These are phyloP conservation scores for Lecanicillium sp. DNA, from an alignment of 2,329 filamentous ascomycete species.

Conservation along the genomic window DNA sequence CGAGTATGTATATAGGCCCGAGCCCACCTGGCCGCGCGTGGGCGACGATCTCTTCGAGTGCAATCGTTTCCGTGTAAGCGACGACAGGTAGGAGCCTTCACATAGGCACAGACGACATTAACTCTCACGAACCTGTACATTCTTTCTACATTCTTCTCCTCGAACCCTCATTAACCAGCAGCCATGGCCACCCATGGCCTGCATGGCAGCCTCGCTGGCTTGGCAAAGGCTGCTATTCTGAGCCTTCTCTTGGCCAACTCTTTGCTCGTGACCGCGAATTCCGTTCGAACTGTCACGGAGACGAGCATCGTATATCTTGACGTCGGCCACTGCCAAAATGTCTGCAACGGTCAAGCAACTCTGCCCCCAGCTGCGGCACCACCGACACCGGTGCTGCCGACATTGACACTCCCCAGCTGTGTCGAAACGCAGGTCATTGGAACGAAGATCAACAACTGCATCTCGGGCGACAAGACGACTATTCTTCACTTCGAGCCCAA, in stretches of 20 bases:
- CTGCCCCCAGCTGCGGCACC: neutral
- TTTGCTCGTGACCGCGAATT: neutral
- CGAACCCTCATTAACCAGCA: too few species aligned
- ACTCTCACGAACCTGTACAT: too few species aligned
- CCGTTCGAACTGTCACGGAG: neutral
- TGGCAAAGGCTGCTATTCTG: neutral
- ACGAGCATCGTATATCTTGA: neutral
- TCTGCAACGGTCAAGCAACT: neutral
- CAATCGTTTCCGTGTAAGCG: too few species aligned
- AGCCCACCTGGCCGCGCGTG: too few species aligned
- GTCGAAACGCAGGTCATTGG: neutral
- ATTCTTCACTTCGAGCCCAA: slow-evolving; percentile 18
- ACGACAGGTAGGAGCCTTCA: too few species aligned
- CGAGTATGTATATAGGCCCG: too few species aligned
- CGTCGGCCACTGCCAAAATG: neutral
- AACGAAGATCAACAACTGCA: neutral
- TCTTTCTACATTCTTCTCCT: too few species aligned
- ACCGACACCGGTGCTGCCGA: neutral
- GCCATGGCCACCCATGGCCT: too few species aligned
- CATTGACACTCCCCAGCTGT: slow-evolving; percentile 2
- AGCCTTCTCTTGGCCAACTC: neutral
- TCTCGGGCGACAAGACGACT: slow-evolving; percentile 7
- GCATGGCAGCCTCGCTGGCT: too few species aligned
- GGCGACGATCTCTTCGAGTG: too few species aligned
- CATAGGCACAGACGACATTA: too few species aligned